phyloP scores from a whole-genome alignment of 208 protist genomes.

The Acanthamoeba royreba region DNA sequence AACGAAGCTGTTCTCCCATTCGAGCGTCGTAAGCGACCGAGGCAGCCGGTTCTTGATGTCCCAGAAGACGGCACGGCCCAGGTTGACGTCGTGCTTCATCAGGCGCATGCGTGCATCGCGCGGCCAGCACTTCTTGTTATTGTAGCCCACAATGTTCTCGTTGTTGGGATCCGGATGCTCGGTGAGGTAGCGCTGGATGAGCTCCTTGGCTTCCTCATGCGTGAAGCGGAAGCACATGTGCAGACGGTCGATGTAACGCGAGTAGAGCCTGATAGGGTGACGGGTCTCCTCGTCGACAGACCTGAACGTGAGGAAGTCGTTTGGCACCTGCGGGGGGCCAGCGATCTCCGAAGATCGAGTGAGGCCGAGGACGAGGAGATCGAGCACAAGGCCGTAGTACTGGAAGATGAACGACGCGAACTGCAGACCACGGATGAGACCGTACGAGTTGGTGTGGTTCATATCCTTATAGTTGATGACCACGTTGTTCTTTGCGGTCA shows the following conservation, averaged over 20 bases:
- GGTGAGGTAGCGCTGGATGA: constrained; percentile 98
- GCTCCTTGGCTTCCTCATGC: constrained; percentile 95
- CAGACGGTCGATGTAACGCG: constrained; percentile 95
- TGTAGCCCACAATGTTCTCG: constrained; percentile 99
- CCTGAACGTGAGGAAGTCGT: constrained; percentile 97
- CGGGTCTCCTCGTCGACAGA: constrained; percentile 91
- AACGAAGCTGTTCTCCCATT: constrained; percentile 97
- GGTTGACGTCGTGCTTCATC: constrained; percentile 99
- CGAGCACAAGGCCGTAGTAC: constrained; percentile 99
- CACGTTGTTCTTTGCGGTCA: constrained; percentile 99
- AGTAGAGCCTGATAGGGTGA: constrained; percentile 98
- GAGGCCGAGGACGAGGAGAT: constrained; percentile 98
- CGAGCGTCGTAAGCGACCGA: constrained; percentile 94
- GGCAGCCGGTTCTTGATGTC: constrained; percentile 98
- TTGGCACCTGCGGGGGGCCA: constrained; percentile 94
- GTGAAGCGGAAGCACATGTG: constrained; percentile 97
- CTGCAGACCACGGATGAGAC: constrained; percentile 98
- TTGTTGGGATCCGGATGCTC: constrained; percentile 99
- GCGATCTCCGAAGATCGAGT: constrained; percentile 97
- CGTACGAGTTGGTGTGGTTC: constrained; percentile 98
- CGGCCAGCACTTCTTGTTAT: constrained; percentile 99
- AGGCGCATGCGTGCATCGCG: constrained; percentile 98
- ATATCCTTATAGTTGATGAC: constrained; percentile 99
- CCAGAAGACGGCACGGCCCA: constrained; percentile 99
- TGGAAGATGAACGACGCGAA: constrained; percentile 99